Base-by-base conservation (phyloP, 345 rosid species). In the Laguncularia racemosa region DNA sequence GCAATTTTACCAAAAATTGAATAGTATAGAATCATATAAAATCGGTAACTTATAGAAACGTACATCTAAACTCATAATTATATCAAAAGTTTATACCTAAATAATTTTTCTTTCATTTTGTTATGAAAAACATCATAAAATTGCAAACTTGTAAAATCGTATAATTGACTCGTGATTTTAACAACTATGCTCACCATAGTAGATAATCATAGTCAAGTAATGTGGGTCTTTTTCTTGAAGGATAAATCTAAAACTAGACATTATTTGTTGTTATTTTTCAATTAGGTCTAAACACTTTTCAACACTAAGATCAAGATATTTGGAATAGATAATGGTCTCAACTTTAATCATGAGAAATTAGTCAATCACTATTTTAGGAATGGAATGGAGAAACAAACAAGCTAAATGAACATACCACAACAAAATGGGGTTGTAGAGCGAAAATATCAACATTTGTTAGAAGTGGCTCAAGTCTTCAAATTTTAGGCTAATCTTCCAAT, bases 371-470 rank as follows among this genome's bases (percentile, higher is more conserved):
- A 51, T 8, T 16, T 16, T 51, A 3, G 1, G 15, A 13, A 17
- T 8, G 26, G 26, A n/a, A 51, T 51, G 26, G 54, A 51, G 6
- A 13, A 14, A 12, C 54, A 51, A 51, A 51, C 54, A n/a, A 51
- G 54, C 12, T 51, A 28, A 2, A 20, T 23, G 4, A 28, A 20
- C 6, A 51, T 45, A 52, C 58, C 58, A 0, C 58, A 52, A n/a
- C 65, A 50, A 53, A 51, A 52, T 13, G 44, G n/a, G 28, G 55
- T 61, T 0, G 55, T 44, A 18, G 47, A 61, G 20, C 0, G 16
- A 43, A 50, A 50, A 14, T n/a, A 61, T 13, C 16, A 20, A 0
- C 65, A 61, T 44, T n/a, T 61, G 14, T 28, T 61, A 12, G 57
- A 61, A 2, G 55, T 46, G 0, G 58, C 58, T n/a, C 19, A 19